Base-by-base conservation (phyloP, 2,329 filamentous ascomycete genomes). In the Sporothrix brunneoviolacea region DNA sequence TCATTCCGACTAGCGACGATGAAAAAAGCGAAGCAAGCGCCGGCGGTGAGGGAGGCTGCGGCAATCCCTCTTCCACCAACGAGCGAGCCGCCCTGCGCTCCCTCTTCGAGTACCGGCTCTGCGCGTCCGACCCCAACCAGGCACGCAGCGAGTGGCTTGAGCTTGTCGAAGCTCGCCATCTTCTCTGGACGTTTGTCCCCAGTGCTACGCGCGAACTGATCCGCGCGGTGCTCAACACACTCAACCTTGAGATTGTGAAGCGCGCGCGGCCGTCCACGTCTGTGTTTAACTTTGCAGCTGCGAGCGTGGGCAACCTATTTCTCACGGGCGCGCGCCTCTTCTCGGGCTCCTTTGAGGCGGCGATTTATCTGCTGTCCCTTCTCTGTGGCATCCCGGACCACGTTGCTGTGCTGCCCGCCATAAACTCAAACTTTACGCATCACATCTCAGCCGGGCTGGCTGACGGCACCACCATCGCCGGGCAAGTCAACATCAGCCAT, bases 361-460 rank as follows among this genome's bases (percentile, higher is more conserved):
- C 89, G 37, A 93, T 97, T 55, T 95, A 95, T 63, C 79, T 97
- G 2, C 77, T 97, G 4, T 86, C 86, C 45, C 86, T 84, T 59
- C 88, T 96, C 56, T 95, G 91, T 62, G 82, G 81, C n/a, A 86
- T 97, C 1, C 86, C 89, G 0, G 76, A 80, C 10, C 76, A 82
- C 46, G 82, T 93, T 6, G 77, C 82, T 0, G 89, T 96, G 0
- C 80, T 97, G 15, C 93, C 91, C 0, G 89, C 88, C 4, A 88
- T 97, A 59, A 95, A 95, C 71, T 90, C 86, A 55, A 97, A 95
- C 65, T 96, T 96, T 70, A 88, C 88, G 0, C 88, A 95, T 61
- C 91, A 97, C 67, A 97, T 97, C 58, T 89, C 86, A 6, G 91
- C 90, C 2, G 85, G 86, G 0, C 75, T 97, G 0, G 72, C 74